Conservation (phyloP, 331 rosid species). For the Pyracantha coccinea region DNA sequence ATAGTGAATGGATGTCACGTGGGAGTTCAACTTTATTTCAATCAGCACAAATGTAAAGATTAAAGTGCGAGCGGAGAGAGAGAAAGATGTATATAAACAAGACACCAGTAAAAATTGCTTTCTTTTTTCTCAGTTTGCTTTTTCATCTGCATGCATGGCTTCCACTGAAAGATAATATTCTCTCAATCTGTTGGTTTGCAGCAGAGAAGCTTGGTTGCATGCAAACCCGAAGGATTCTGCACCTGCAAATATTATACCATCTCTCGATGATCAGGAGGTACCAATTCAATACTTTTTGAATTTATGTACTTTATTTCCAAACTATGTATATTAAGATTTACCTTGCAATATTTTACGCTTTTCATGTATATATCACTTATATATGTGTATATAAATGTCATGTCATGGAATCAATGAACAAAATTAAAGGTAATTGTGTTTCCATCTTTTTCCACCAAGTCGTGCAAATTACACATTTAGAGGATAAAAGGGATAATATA, state of each 20-base stretch:
- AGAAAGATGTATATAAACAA: conserved; percentile 24
- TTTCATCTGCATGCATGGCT: conserved; percentile 40
- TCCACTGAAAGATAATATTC: conserved; percentile 46
- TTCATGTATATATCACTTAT: neutral
- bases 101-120: conserved; percentile 44
- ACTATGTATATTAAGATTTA: neutral
- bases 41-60: conserved; percentile 34
- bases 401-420: conserved; percentile 26
- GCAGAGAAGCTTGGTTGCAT: conserved; percentile 97
- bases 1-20: conserved; percentile 25
- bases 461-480: conserved; percentile 37
- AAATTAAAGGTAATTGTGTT: conserved; percentile 29
- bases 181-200: conserved; percentile 35
- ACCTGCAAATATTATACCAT: conserved; percentile 38
- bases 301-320: neutral
- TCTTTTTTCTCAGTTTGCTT: conserved; percentile 36
- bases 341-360: neutral
- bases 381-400: conserved; percentile 10
- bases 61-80: neutral
- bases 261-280: conserved; percentile 67
- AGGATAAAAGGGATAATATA: conserved; percentile 22
- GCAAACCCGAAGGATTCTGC: conserved; percentile 70
- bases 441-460: conserved; percentile 43
- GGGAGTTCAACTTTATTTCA: conserved; percentile 37
- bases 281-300: neutral